Evolutionary conservation across 192 early-diverging fungal genomes (phyloP), one percentile per base, ranked within the genome.

Genomic region (Mortierella antarctica): DNA sequence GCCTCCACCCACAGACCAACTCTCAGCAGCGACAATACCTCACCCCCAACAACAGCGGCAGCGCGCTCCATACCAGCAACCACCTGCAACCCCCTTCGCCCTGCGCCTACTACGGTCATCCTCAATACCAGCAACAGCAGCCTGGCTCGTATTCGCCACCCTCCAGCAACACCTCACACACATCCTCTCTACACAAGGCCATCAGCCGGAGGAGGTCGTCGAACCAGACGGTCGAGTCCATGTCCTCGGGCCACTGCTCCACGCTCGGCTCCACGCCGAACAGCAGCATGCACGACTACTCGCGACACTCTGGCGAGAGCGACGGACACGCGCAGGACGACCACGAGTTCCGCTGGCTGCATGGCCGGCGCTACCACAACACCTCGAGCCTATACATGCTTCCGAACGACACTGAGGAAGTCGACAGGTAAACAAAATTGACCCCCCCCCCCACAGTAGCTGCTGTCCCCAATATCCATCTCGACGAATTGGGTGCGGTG

Each of bases 321-420:
- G 14, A 5, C 6, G 50, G 47, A 52, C 41, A 54, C 5, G 21
- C 6, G 9, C 14, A 12, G 2, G 65, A 68, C 6, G 59, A 69
- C 42, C 67, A 54, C 20, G 69, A 79, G 13, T 71, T 62, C 31
- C 49, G 76, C 17, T 79, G 51, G 54, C 48, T 71, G 0, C 44
- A 49, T 50, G 76, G 76, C 7, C 47, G 76, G 62, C 68, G 76
- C 20, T 79, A 71, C 51, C 76, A 79, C 46, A 79, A 79, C 64
- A 60, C 76, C 5, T 23, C 62, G 0, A 79, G 76, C 31, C 67
- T 71, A 0, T 79, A 79, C 40, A 79, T 71, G 64, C 51, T 79
- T 2, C 76, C 76, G 5, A 79, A 79, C 31, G 76, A 79, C 45
- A 79, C 76, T 15, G 62, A 79, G 31, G 76, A 79, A 62, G 64